Base-by-base conservation (phyloP, 2,329 filamentous ascomycete species). In the Diplodia seriata region DNA sequence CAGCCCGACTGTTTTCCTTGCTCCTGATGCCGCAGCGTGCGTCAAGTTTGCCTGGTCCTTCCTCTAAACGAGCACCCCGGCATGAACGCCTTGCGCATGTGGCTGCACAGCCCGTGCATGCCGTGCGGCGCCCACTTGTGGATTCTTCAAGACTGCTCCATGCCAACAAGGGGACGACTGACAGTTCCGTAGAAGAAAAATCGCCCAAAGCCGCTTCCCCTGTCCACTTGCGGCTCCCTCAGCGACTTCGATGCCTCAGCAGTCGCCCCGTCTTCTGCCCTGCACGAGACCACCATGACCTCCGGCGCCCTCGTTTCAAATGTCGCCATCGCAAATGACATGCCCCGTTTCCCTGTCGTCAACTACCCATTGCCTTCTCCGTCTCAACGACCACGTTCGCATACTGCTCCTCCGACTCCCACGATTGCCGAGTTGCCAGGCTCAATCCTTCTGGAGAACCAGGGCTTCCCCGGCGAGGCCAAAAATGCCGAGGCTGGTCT, bases 251-350 rank as follows among this genome's bases (percentile, higher is more conserved):
- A 63, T 53, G 64, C 64, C 31, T 50, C 64, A n/a, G 68, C 68
- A 51, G 69, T 73, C 49, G 73, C 68, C 70, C 74, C 78, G 68
- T 61, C 72, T 51, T 74, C 73, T 49, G 70, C 72, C 62, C 71
- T 71, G 59, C 75, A 77, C 67, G 74, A 76, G 74, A 72, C 70
- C 50, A 71, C 71, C 62, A 69, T 74, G 62, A 66, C 50, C 43
- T 69, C 68, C n/a, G 70, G 71, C 70, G 73, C 71, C 67, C 75
- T 76, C 47, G 72, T 75, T 62, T 75, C 74, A 54, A 77, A 75
- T 74, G 72, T 83, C 69, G 77, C 55, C 15, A 76, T 20, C 33
- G 77, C 81, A 71, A 81, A 79, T 73, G 81, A 81, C 66, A 78
- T 81, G 73, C 74, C 82, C 31, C 77, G 77, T 49, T 81, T 80